phyloP scores from a whole-genome alignment of 768 basidiomycete genomes.

The Leucocoprinus birnbaumii region DNA sequence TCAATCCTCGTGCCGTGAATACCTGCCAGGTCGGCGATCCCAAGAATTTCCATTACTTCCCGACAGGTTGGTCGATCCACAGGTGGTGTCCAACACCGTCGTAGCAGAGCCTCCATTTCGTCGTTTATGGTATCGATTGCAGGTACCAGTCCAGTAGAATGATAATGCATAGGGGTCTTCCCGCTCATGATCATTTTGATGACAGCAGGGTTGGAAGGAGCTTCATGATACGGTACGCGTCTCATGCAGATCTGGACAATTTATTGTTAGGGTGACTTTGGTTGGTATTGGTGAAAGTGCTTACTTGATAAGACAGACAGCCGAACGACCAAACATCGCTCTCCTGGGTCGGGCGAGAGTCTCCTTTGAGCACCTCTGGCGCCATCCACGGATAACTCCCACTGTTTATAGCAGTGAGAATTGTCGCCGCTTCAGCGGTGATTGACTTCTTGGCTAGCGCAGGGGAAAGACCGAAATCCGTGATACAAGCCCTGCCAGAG shows the following conservation, averaged over 20 bases:
- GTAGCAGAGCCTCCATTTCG: conserved; percentile 18
- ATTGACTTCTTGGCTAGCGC: conserved; percentile 15
- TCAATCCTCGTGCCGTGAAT: too few species aligned
- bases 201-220: conserved; percentile 12
- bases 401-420: conserved; percentile 12
- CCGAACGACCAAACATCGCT: conserved; percentile 19
- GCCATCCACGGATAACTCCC: conserved; percentile 20
- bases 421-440: conserved; percentile 9
- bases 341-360: conserved; percentile 6
- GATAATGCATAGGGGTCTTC: conserved; percentile 13
- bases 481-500: conserved; percentile 17
- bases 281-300: conserved; percentile 4
- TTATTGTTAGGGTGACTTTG: too few species aligned
- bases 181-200: conserved; percentile 19
- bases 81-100: conserved; percentile 22
- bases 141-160: conserved; percentile 10
- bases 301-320: conserved; percentile 20
- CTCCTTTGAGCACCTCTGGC: conserved; percentile 19
- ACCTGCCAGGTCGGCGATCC: too few species aligned
- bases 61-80: conserved; percentile 14
- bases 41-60: conserved; percentile 2
- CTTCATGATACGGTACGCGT: too few species aligned
- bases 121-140: conserved; percentile 16
- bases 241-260: too few species aligned
- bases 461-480: conserved; percentile 23